Base-by-base conservation (phyloP, 1,139 yeast genomes). In the Kluyveromyces sp. region DNA sequence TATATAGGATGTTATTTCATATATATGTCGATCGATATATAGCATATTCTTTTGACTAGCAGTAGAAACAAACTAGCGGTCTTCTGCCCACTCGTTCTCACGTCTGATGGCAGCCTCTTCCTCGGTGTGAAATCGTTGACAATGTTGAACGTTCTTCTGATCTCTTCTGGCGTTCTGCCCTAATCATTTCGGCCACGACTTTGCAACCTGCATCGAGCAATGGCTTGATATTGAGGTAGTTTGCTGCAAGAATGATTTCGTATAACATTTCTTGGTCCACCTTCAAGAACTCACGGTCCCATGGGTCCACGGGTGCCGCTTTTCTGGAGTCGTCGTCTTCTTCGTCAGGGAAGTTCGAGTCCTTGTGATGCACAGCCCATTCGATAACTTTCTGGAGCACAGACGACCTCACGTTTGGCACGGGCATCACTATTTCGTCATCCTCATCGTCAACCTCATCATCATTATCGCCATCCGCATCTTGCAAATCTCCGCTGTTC, bases 21-120 rank as follows among this genome's bases (percentile, higher is more conserved):
- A 15, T 15, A 15, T 15, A 15, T 15, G 21, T 15, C 21, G 21
- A 15, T 15, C 21, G 21, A 15, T 15, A 15, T 15, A 15, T 15
- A 15, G 21, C 21, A 15, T 15, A 15, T 15, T 15, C 21, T 15
- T 15, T 15, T 15, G 21, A 15, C 21, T 15, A 15, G 21, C 7
- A 7, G 39, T 36, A 15, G 39, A 15, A 28, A 36, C 7, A 7
- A 7, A n/a, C 32, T 66, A 89, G 64, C 96, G 89, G 67, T 92
- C 98, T 67, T 92, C 98, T 27, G 98, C 98, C 98, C 98, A 92
- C 67, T 92, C 98, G 65, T 92, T 92, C 68, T 92, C 98, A 61
- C 96, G 80, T 64, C 95, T 83, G 57, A 94, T 92, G 47, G 96
- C 97, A 42, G 95, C 96, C 70, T 92, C 98, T 68, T 94, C 98